Conservation (phyloP, 2,329 filamentous ascomycete species). For the Taxawa tesnikishii region DNA sequence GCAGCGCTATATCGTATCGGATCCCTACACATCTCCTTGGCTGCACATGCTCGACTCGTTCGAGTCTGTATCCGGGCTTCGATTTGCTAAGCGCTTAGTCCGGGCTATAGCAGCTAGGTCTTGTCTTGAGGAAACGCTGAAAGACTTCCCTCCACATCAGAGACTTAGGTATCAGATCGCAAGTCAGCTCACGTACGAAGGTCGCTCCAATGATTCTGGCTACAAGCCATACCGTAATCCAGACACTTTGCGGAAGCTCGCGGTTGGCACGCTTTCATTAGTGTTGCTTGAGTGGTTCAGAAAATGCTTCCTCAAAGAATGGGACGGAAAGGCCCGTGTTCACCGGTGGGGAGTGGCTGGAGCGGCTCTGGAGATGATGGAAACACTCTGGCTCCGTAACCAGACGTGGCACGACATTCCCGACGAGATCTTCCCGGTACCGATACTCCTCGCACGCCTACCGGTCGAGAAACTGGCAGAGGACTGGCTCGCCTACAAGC, state of each 20-base stretch:
- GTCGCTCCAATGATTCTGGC: too few species aligned
- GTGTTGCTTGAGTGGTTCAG: constrained; percentile 56
- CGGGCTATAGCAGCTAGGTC: constrained; percentile 36
- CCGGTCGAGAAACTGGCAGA: constrained; percentile 64
- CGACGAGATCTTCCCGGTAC: constrained; percentile 59
- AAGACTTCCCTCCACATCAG: background rate
- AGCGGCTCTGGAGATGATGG: constrained; percentile 62
- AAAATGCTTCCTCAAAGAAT: constrained; percentile 63
- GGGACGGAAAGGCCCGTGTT: constrained; percentile 65
- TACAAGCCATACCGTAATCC: too few species aligned
- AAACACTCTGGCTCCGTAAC: constrained; percentile 26
- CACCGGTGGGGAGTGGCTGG: constrained; percentile 60
- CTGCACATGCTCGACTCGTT: constrained; percentile 5
- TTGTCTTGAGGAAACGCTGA: constrained; percentile 15
- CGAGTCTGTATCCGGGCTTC: constrained; percentile 26
- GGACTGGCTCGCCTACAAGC: constrained; percentile 51
- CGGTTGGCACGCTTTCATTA: too few species aligned
- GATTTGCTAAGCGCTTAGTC: constrained; percentile 36
- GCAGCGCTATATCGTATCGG: background rate
- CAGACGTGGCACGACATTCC: constrained; percentile 37
- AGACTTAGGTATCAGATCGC: too few species aligned
- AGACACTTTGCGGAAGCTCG: too few species aligned
- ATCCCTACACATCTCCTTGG: constrained; percentile 1
- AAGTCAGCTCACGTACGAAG: too few species aligned
- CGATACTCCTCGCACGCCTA: constrained; percentile 63